Percentiles rank a stretch among this genome's conserved stretches.
Conservation (phyloP, 2,329 filamentous ascomycete species). For the Aspergillus jensenii region DNA sequence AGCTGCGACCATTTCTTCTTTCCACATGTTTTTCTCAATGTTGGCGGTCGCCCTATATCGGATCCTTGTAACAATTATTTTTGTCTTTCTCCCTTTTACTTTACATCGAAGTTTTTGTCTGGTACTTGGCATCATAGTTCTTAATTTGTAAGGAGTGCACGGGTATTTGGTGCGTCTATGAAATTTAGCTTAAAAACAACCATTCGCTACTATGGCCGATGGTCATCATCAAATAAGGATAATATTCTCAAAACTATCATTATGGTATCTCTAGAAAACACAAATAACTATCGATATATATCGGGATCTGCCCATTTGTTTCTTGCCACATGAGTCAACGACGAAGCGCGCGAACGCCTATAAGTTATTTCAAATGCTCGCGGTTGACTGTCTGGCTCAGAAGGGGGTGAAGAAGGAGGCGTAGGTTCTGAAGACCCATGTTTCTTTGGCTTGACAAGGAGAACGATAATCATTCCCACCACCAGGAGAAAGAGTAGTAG, state of each 20-base stretch:
- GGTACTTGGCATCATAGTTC: neutral
- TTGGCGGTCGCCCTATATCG: neutral
- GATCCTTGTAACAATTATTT: neutral
- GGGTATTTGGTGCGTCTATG: neutral
- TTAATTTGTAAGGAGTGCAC: neutral
- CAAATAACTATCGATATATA: slow-evolving; percentile 31
- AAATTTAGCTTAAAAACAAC: neutral
- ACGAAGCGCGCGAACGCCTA: slow-evolving; percentile 22
- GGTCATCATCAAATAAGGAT: neutral
- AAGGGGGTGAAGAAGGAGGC: slow-evolving; percentile 19
- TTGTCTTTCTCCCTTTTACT: neutral
- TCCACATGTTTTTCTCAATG: neutral
- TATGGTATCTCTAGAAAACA: slow-evolving; percentile 20
- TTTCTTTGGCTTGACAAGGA: slow-evolving; percentile 74
- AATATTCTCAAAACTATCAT: slow-evolving; percentile 19
- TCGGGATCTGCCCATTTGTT: slow-evolving; percentile 36
- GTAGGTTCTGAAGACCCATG: slow-evolving; percentile 21
- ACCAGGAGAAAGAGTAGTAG: slow-evolving; percentile 83
- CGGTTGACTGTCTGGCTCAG: slow-evolving; percentile 24
- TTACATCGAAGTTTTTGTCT: neutral
- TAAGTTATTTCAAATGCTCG: slow-evolving; percentile 22
- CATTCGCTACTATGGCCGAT: neutral
- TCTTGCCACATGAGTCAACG: slow-evolving; percentile 23
- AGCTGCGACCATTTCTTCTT: neutral
- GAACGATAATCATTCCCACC: slow-evolving; percentile 79